phyloP scores from a whole-genome alignment of 768 basidiomycete species.

The Sarcomyxa edulis region DNA sequence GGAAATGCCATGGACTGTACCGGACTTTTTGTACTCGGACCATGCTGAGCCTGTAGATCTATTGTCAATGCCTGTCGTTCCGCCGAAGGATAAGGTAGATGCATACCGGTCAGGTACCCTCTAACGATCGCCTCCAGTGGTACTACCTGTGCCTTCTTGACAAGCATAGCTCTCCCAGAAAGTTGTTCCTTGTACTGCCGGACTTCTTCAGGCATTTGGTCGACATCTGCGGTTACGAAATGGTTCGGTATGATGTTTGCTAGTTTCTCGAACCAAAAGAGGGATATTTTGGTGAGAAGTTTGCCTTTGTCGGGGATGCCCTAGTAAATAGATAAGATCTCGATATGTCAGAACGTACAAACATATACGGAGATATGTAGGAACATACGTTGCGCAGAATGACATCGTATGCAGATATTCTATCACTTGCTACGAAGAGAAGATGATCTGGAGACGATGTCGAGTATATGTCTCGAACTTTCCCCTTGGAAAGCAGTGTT shows the following conservation, averaged over 20 bases:
- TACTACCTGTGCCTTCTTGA: slow-evolving; percentile 81
- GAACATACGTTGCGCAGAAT: slow-evolving; percentile 83
- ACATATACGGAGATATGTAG: background rate
- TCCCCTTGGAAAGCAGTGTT: slow-evolving; percentile 78
- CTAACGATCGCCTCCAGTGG: slow-evolving; percentile 95
- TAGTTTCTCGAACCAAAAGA: slow-evolving; percentile 94
- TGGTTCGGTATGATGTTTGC: slow-evolving; percentile 82
- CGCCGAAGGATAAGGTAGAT: background rate
- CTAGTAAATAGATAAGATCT: slow-evolving; percentile 35
- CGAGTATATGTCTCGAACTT: slow-evolving; percentile 93
- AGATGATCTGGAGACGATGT: slow-evolving; percentile 67
- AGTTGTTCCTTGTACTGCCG: slow-evolving; percentile 71
- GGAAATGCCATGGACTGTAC: slow-evolving; percentile 83
- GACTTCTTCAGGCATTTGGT: slow-evolving; percentile 80
- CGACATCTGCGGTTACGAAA: slow-evolving; percentile 70
- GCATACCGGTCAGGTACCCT: slow-evolving; percentile 89
- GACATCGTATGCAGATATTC: slow-evolving; percentile 96
- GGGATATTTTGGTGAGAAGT: slow-evolving; percentile 82
- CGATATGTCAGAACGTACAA: slow-evolving; percentile 44
- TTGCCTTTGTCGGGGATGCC: slow-evolving; percentile 94
- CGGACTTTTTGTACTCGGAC: slow-evolving; percentile 84
- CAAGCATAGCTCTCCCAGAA: slow-evolving; percentile 86
- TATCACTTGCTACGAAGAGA: slow-evolving; percentile 91
- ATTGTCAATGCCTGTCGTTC: too few relatives aligned
- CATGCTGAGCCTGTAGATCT: slow-evolving; percentile 84